Percentiles rank a stretch among this genome's conserved stretches.
Conservation (phyloP, 306 rosid genomes). For the Sicyos baderoa region DNA sequence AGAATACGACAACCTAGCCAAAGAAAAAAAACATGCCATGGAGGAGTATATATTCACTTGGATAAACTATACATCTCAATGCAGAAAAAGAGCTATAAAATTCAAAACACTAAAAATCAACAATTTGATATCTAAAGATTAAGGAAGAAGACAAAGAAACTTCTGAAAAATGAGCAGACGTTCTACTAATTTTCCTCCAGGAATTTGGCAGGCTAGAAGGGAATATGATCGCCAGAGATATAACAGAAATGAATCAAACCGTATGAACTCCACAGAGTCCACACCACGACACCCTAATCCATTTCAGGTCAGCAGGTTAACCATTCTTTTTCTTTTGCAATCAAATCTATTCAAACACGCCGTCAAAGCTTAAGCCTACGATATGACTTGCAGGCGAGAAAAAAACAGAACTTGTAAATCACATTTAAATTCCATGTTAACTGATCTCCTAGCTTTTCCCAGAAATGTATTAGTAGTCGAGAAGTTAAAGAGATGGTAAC, state of each 20-base stretch:
- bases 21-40: background rate
- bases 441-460: background rate
- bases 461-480: background rate
- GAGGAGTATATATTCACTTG: conserved; percentile 6
- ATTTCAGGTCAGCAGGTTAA: conserved; percentile 29
- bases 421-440: background rate
- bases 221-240: conserved; percentile 29
- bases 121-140: conserved; percentile 8
- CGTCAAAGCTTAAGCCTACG: background rate
- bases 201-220: conserved; percentile 24
- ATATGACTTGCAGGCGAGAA: background rate
- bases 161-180: conserved; percentile 37
- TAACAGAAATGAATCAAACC: conserved; percentile 26
- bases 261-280: conserved; percentile 21
- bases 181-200: conserved; percentile 28
- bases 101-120: background rate
- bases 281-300: conserved; percentile 27
- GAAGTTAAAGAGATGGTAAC: background rate
- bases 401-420: background rate
- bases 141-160: background rate
- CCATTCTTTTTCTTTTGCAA: background rate
- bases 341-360: background rate
- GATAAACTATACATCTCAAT: conserved; percentile 1
- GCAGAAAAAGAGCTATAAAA: background rate
- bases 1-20: conserved; percentile 7